These are phyloP conservation scores for Coemansia sp. DNA, from an alignment of 192 early-diverging fungal species.

Conservation along the genomic window DNA sequence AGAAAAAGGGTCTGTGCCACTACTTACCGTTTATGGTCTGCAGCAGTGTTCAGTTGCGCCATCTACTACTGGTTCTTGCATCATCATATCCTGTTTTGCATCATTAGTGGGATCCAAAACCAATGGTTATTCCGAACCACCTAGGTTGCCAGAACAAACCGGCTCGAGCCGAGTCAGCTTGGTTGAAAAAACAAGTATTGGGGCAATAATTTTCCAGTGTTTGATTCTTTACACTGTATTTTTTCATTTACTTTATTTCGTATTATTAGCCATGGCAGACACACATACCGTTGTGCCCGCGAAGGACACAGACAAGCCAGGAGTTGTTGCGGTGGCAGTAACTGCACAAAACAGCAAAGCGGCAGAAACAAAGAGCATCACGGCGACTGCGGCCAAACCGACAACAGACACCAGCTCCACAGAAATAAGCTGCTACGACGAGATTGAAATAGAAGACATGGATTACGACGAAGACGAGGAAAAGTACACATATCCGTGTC, in stretches of 20 bases:
- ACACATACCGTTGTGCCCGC: not conserved
- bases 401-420: not conserved
- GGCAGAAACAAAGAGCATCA: not conserved
- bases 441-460: conserved; percentile 38
- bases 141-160: not conserved
- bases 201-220: not conserved
- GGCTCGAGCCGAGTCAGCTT: not conserved
- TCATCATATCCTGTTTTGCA: conserved; percentile 2
- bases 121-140: not conserved
- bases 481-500: conserved; percentile 93
- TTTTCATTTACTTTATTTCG: not conserved
- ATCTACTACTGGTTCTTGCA: not conserved
- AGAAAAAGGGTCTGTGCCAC: not conserved
- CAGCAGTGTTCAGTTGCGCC: not conserved
- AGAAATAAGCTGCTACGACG: conserved; percentile 53
- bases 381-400: not conserved
- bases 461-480: conserved; percentile 55
- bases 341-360: not conserved
- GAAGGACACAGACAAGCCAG: not conserved
- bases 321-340: not conserved
- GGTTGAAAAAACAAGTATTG: not conserved
- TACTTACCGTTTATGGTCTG: not conserved
- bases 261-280: not conserved
- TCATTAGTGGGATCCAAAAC: not conserved
- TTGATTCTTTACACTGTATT: not conserved